Percentiles rank a stretch among this genome's conserved stretches.
phyloP scores from a whole-genome alignment of 2,329 filamentous ascomycete genomes.

The Plenodomus biglobosus region DNA sequence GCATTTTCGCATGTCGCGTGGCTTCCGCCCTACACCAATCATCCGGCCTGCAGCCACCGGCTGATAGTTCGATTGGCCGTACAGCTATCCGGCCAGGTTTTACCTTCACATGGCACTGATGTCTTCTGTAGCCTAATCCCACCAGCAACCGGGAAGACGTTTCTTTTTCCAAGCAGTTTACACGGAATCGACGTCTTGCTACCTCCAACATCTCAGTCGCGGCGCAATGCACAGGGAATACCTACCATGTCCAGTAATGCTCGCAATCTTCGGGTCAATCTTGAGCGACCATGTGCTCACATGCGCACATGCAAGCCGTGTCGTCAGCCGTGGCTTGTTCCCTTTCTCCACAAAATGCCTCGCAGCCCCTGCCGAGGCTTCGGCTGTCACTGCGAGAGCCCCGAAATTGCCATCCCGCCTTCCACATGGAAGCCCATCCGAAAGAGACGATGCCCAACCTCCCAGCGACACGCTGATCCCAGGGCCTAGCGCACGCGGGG shows the following conservation, averaged over 20 bases:
- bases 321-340: constrained; percentile 13
- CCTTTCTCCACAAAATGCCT: constrained; percentile 1
- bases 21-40: constrained; percentile 20
- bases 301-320: constrained; percentile 21
- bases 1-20: constrained; percentile 38
- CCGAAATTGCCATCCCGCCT: constrained; percentile 10
- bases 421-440: background rate
- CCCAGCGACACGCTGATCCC: background rate
- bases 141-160: constrained; percentile 1
- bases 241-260: too few species aligned
- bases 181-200: background rate
- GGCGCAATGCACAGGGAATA: background rate
- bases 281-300: constrained; percentile 22
- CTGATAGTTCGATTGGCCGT: constrained; percentile 25
- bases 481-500: constrained; percentile 25
- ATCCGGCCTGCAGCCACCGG: constrained; percentile 25
- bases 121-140: constrained; percentile 3
- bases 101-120: constrained; percentile 5
- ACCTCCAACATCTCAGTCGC: background rate
- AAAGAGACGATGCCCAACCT: constrained; percentile 1
- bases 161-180: background rate
- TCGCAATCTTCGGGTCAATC: constrained; percentile 10
- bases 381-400: constrained; percentile 25
- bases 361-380: constrained; percentile 21
- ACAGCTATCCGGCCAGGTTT: constrained; percentile 7